Percentiles rank a stretch among this genome's conserved stretches.
Evolutionary conservation across 2,329 filamentous ascomycete genomes (phyloP).

Genomic region (Gnomoniopsis sp.): DNA sequence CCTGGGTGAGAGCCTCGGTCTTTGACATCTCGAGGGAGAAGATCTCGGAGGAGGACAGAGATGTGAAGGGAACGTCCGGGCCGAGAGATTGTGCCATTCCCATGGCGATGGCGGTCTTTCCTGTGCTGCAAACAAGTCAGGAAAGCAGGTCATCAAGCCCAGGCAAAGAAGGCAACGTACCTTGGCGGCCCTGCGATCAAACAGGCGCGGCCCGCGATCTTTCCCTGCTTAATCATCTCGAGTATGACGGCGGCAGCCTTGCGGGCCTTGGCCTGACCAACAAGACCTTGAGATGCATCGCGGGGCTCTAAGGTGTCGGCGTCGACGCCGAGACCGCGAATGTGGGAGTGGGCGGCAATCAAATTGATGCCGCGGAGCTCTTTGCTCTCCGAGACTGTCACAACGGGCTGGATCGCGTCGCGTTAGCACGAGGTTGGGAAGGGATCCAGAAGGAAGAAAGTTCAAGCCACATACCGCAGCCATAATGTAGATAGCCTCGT

Average conservation of each 20-base stretch:
- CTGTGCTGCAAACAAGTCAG: slow-evolving; percentile 60
- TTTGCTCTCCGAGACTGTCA: slow-evolving; percentile 90
- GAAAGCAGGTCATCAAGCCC: not conserved
- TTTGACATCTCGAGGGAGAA: slow-evolving; percentile 99
- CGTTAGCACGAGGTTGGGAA: not conserved
- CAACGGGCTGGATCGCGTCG: slow-evolving; percentile 44
- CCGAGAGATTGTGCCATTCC: slow-evolving; percentile 97
- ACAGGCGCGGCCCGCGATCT: slow-evolving; percentile 93
- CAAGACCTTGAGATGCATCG: slow-evolving; percentile 81
- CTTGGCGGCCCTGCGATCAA: slow-evolving; percentile 92
- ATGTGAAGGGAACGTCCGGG: slow-evolving; percentile 92
- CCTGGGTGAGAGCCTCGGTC: slow-evolving; percentile 95
- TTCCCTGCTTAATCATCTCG: slow-evolving; percentile 98
- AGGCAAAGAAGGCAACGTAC: slow-evolving; percentile 41
- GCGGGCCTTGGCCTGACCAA: slow-evolving; percentile 93
- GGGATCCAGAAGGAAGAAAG: not conserved
- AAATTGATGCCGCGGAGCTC: slow-evolving; percentile 96
- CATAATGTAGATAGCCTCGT: slow-evolving; percentile 6
- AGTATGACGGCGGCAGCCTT: slow-evolving; percentile 95
- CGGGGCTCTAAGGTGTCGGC: slow-evolving; percentile 85
- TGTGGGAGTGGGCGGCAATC: slow-evolving; percentile 97
- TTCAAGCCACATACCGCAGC: slow-evolving; percentile 18
- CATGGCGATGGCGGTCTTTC: slow-evolving; percentile 98
- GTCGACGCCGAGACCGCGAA: slow-evolving; percentile 92
- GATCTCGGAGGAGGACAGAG: slow-evolving; percentile 92